A percentile compares a stretch with the other conserved stretches of the same genome.
These are phyloP conservation scores for Candida nemodendra DNA, from an alignment of 805 yeast species.

Conservation along the genomic window DNA sequence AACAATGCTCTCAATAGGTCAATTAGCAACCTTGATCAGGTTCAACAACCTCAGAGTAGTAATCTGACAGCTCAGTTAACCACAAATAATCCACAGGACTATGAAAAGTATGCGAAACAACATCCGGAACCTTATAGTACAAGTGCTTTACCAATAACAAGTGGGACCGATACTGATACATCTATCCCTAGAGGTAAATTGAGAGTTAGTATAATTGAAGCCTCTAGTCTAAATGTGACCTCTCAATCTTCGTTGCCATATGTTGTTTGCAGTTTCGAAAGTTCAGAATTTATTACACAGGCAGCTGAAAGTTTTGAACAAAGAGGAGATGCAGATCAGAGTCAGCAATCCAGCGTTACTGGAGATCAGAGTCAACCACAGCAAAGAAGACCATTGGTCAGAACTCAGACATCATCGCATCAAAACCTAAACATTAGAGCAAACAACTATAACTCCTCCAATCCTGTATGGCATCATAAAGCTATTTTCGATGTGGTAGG, in stretches of 20 bases:
- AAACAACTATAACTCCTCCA: slow-evolving; percentile 37
- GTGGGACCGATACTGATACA: slow-evolving; percentile 23
- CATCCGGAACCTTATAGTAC: slow-evolving; percentile 19
- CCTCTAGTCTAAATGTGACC: slow-evolving; percentile 60
- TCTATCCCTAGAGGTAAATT: slow-evolving; percentile 75
- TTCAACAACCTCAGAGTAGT: slow-evolving; percentile 20
- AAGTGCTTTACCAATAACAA: slow-evolving; percentile 20
- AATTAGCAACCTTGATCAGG: slow-evolving; percentile 33
- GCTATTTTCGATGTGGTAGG: slow-evolving; percentile 91
- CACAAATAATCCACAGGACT: slow-evolving; percentile 17
- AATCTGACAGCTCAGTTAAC: slow-evolving; percentile 24
- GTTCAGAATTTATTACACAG: slow-evolving; percentile 84
- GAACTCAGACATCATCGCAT: slow-evolving; percentile 29
- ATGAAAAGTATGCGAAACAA: slow-evolving; percentile 7
- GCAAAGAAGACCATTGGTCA: slow-evolving; percentile 27
- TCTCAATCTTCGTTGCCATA: slow-evolving; percentile 67
- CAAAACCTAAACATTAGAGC: slow-evolving; percentile 23
- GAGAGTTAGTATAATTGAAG: slow-evolving; percentile 78
- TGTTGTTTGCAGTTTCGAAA: slow-evolving; percentile 88
- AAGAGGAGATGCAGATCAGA: slow-evolving; percentile 11
- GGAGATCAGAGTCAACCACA: slow-evolving; percentile 9
- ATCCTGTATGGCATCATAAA: slow-evolving; percentile 90
- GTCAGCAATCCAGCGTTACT: slow-evolving; percentile 6
- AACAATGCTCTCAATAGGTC: slow-evolving; percentile 33
- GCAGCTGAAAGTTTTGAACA: slow-evolving; percentile 57